Evolutionary conservation across 805 yeast species (phyloP), one percentile per base, ranked within the genome.

Genomic region (Lipomyces kockii): DNA sequence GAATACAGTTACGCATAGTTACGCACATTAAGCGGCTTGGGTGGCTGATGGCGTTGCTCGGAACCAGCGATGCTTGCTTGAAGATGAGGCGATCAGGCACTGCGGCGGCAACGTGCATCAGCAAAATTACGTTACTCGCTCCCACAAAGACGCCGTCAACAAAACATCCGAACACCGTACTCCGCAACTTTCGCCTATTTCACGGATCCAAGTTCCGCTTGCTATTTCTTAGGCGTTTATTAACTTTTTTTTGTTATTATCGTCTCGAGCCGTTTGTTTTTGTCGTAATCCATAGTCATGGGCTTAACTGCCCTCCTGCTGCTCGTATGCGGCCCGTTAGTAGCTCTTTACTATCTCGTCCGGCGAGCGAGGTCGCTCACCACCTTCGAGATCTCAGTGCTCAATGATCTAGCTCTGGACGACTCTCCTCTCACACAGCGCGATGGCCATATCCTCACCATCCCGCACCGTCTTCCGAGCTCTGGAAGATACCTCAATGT

Each of bases 371-470:
- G 60, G 17, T 6, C 53, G 20, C 68, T 65, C 20, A n/a, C 64
- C 12, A 55, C 64, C 6, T 46, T 68, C 29, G 71, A 68, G 62
- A 34, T 20, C 17, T 52, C 59, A n/a, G 35, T 65, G 32, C 61
- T 68, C 5, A 29, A 20, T 7, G 71, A 68, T 58, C 66, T 66
- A 4, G 54, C 63, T 37, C 64, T 65, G 20, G 66, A 43, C 34
- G 71, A 68, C 14, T 68, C 71, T n/a, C 67, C 71, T 22, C 58
- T 68, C 12, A 65, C 69, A 17, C 43, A 39, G 17, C 68, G 71
- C 20, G 61, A 64, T 39, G 65, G 68, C 37, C 61, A 49, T 8
- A 20, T 64, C 14, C 12, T 60, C n/a, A 54, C 51, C 56, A 32
- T 61, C 3, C 11, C 53, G 8, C 37, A n/a, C 17, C 51, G 32